Conservation (phyloP, 176 grass and related monocot genomes). For the Dactylis glomerata region DNA sequence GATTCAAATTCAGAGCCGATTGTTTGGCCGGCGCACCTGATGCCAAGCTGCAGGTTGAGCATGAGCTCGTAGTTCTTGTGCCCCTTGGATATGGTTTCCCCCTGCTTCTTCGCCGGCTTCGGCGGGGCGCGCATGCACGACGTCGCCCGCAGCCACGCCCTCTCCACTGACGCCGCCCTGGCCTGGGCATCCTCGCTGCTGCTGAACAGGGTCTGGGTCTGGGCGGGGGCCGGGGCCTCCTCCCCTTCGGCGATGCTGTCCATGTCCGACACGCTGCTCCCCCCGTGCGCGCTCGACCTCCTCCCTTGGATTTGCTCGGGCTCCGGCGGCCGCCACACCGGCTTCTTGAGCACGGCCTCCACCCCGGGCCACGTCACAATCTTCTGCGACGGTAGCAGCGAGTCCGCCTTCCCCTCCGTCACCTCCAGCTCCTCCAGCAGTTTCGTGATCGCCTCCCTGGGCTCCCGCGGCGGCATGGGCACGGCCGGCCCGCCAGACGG, state of each 20-base stretch:
- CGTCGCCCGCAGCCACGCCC: constrained; percentile 9
- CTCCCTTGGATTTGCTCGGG: constrained; percentile 24
- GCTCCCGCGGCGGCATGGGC: constrained; percentile 50
- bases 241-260: constrained; percentile 13
- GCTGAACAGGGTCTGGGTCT: background rate
- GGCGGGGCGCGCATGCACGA: constrained; percentile 15
- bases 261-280: constrained; percentile 44
- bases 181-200: background rate
- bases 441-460: constrained; percentile 42
- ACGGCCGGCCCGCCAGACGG: constrained; percentile 42
- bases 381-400: constrained; percentile 84
- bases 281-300: constrained; percentile 31
- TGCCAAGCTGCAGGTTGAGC: constrained; percentile 89
- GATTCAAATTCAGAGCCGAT: background rate
- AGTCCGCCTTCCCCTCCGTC: constrained; percentile 54
- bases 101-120: constrained; percentile 55
- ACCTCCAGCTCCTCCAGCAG: constrained; percentile 51
- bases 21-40: constrained; percentile 46
- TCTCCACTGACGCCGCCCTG: background rate
- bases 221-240: background rate
- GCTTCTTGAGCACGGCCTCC: constrained; percentile 51
- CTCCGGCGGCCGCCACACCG: constrained; percentile 51
- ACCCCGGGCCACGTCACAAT: constrained; percentile 61
- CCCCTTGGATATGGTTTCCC: constrained; percentile 83
- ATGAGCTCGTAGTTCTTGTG: constrained; percentile 95